Conservation (phyloP, 306 rosid genomes). For the Malus orientalis region DNA sequence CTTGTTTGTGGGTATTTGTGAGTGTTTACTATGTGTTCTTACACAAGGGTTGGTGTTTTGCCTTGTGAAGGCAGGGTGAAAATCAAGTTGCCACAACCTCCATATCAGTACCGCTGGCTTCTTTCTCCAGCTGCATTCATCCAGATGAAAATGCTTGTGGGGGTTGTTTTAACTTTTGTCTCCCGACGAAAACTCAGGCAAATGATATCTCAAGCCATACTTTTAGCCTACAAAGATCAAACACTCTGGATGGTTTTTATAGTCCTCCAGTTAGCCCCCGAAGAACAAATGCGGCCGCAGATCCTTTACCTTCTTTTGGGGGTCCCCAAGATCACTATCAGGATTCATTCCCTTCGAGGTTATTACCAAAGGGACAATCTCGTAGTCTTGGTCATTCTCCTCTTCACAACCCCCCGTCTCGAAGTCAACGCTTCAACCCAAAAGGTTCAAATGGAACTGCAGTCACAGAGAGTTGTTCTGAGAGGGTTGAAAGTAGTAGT, state of each 20-base stretch:
- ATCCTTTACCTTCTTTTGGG: constrained; percentile 27
- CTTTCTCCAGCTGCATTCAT: too few species aligned
- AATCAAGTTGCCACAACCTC: too few species aligned
- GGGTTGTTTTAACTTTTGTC: too few species aligned
- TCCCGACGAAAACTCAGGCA: too few species aligned
- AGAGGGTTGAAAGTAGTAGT: constrained; percentile 37
- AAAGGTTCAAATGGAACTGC: constrained; percentile 31
- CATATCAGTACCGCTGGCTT: too few species aligned
- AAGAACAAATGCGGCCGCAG: constrained; percentile 33
- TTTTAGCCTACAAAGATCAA: constrained; percentile 12
- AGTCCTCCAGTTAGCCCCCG: constrained; percentile 75
- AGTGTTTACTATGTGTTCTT: too few species aligned
- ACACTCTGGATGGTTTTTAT: constrained; percentile 18
- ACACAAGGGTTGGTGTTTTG: too few species aligned
- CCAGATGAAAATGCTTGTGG: too few species aligned
- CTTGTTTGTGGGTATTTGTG: too few species aligned
- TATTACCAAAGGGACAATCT: background rate
- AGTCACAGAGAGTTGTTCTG: constrained; percentile 9
- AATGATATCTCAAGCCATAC: background rate
- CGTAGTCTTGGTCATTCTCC: constrained; percentile 50
- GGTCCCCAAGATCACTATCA: constrained; percentile 26
- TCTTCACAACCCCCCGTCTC: constrained; percentile 34
- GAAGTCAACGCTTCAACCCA: constrained; percentile 17
- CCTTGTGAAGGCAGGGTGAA: too few species aligned
- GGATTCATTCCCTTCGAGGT: constrained; percentile 26